phyloP scores from a whole-genome alignment of 345 rosid species.

The Geranium rotundifolium region DNA sequence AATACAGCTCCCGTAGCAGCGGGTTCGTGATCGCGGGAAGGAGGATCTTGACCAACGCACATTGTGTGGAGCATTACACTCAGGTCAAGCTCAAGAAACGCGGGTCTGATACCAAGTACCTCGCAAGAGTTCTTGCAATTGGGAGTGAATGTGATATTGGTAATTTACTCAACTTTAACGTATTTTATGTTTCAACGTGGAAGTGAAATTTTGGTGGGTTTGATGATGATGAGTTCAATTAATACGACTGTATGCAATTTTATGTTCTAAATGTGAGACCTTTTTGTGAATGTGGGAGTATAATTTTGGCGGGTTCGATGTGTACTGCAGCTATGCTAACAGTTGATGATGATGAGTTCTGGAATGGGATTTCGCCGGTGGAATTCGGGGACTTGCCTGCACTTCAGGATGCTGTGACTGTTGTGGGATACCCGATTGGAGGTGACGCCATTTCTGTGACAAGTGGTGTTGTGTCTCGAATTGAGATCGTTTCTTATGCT shows the following conservation, averaged over 20 bases:
- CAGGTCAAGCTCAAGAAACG: constrained; percentile 88
- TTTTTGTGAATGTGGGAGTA: too few relatives aligned
- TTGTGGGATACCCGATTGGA: constrained; percentile 92
- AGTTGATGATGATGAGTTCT: constrained; percentile 70
- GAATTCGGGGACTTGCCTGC: constrained; percentile 92
- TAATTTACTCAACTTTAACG: constrained; percentile 11
- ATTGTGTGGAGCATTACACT: constrained; percentile 83
- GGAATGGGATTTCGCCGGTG: constrained; percentile 77
- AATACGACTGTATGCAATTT: not conserved
- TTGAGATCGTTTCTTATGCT: constrained; percentile 78
- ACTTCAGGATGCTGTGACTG: constrained; percentile 93
- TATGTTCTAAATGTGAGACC: not conserved
- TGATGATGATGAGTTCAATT: too few relatives aligned
- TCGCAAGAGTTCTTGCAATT: constrained; percentile 79
- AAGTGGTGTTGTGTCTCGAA: constrained; percentile 88
- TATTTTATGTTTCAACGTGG: not conserved
- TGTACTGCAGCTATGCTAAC: constrained; percentile 53
- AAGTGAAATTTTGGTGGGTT: too few relatives aligned
- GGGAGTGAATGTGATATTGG: constrained; percentile 94
- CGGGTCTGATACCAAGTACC: constrained; percentile 78
- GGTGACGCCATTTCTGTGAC: constrained; percentile 96
- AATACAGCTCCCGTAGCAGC: constrained; percentile 77
- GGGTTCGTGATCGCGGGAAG: constrained; percentile 63
- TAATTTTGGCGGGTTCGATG: not conserved
- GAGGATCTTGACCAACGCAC: constrained; percentile 82